Evolutionary conservation across 2,329 filamentous ascomycete species (phyloP).

Genomic region (Ophiobolus disseminans): DNA sequence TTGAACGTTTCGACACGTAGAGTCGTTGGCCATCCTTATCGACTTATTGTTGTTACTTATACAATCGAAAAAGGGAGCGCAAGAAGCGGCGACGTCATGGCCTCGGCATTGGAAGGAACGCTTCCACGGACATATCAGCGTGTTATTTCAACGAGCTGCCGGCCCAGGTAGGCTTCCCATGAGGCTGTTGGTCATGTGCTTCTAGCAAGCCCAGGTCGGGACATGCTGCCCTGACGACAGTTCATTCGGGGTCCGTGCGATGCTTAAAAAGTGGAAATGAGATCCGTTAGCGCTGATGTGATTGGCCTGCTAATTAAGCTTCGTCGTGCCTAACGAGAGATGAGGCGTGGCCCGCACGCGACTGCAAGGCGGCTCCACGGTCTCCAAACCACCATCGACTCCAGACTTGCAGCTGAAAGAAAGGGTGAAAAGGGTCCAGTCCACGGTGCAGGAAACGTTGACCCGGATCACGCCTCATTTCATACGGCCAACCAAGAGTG

Average conservation of each 20-base stretch:
- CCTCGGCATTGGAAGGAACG: neutral
- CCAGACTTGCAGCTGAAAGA: neutral
- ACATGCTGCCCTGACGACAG: constrained; percentile 21
- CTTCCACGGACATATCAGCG: too few relatives aligned
- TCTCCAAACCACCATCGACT: neutral
- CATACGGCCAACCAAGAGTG: constrained; percentile 3
- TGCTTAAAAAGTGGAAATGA: constrained; percentile 48
- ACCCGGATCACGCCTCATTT: neutral
- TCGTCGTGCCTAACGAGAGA: constrained; percentile 31
- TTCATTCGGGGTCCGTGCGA: constrained; percentile 17
- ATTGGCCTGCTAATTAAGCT: constrained; percentile 34
- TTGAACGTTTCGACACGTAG: too few relatives aligned
- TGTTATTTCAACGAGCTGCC: neutral
- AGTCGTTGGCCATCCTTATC: too few relatives aligned
- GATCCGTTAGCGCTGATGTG: constrained; percentile 13
- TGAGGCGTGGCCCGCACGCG: constrained; percentile 24
- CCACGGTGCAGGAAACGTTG: neutral
- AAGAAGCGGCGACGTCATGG: too few relatives aligned
- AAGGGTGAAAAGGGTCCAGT: neutral
- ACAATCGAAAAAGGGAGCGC: too few relatives aligned
- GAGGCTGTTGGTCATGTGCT: constrained; percentile 18
- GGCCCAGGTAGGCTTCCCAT: neutral
- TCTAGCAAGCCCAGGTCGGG: constrained; percentile 13
- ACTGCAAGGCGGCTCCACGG: constrained; percentile 2
- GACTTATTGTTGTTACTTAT: too few relatives aligned